These are phyloP conservation scores for Linnemannia exigua DNA, from an alignment of 192 early-diverging fungal species.

Conservation along the genomic window DNA sequence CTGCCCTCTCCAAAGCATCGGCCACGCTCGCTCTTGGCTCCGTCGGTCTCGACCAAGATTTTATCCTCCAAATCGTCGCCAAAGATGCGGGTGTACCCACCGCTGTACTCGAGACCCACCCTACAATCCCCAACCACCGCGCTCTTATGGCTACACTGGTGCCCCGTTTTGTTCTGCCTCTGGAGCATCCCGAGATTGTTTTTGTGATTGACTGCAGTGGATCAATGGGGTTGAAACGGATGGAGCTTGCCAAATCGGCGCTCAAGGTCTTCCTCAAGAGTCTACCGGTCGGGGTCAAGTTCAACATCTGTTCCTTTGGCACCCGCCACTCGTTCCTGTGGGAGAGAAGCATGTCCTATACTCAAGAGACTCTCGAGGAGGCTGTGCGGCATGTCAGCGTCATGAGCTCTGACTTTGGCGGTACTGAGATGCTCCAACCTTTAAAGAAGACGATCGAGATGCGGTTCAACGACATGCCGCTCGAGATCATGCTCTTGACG, in stretches of 20 bases:
- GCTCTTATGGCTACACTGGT: conserved; percentile 26
- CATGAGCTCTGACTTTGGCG: conserved; percentile 61
- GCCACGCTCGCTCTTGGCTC: conserved; percentile 16
- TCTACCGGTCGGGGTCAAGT: conserved; percentile 58
- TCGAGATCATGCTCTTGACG: conserved; percentile 58
- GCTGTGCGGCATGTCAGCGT: conserved; percentile 44
- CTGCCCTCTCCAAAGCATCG: conserved; percentile 27
- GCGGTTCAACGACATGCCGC: conserved; percentile 52
- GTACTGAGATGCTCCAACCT: conserved; percentile 61
- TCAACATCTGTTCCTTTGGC: conserved; percentile 69
- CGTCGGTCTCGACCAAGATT: conserved; percentile 30
- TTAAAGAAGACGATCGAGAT: conserved; percentile 47
- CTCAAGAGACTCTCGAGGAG: conserved; percentile 39
- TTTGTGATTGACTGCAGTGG: conserved; percentile 58
- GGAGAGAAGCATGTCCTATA: conserved; percentile 49
- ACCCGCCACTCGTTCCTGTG: conserved; percentile 51
- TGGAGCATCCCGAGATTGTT: conserved; percentile 25
- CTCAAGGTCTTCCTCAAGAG: conserved; percentile 64
- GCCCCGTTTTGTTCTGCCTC: conserved; percentile 23
- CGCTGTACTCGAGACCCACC: conserved; percentile 35
- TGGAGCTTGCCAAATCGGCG: conserved; percentile 53
- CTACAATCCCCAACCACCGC: conserved; percentile 27
- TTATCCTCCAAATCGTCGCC: conserved; percentile 18
- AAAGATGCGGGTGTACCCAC: conserved; percentile 26
- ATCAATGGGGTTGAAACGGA: conserved; percentile 63